These are phyloP conservation scores for Niebla homalea DNA, from an alignment of 495 filamentous ascomycete species.

Conservation along the genomic window DNA sequence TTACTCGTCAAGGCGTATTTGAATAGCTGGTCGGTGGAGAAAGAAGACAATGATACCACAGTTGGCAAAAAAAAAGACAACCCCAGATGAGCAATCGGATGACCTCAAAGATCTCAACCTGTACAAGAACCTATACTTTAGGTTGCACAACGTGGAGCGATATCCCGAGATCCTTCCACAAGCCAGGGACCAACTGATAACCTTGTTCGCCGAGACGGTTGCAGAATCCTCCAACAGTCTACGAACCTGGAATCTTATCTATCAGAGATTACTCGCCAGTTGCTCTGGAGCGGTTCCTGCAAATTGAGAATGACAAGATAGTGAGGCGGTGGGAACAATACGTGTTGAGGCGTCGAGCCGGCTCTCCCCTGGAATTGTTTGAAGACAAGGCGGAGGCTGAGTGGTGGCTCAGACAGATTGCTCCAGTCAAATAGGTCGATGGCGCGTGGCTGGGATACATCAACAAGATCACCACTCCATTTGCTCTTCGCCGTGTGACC, in stretches of 20 bases:
- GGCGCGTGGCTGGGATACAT: slow-evolving; percentile 37
- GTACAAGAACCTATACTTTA: slow-evolving; percentile 27
- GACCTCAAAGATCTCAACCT: neutral
- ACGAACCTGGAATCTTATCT: slow-evolving; percentile 22
- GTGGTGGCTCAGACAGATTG: slow-evolving; percentile 28
- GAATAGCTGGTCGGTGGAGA: neutral
- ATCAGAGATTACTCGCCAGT: slow-evolving; percentile 20
- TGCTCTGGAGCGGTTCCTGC: slow-evolving; percentile 22
- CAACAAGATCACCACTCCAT: slow-evolving; percentile 30
- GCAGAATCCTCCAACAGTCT: slow-evolving; percentile 9
- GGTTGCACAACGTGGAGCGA: slow-evolving; percentile 29
- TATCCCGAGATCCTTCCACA: slow-evolving; percentile 22
- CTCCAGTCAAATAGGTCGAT: slow-evolving; percentile 37
- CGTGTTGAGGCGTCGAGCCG: slow-evolving; percentile 18
- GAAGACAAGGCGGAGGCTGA: slow-evolving; percentile 23
- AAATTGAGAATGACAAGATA: slow-evolving; percentile 17
- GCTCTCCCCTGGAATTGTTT: slow-evolving; percentile 24
- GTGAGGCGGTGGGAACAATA: slow-evolving; percentile 24
- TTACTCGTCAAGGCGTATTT: neutral
- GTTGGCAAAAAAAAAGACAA: neutral
- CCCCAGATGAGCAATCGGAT: neutral
- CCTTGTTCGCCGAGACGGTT: slow-evolving; percentile 23
- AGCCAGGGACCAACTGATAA: slow-evolving; percentile 20
- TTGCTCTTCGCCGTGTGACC: slow-evolving; percentile 21
- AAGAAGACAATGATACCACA: too few species aligned